Conservation (phyloP, 2,329 filamentous ascomycete species). For the Fusarium sp. region DNA sequence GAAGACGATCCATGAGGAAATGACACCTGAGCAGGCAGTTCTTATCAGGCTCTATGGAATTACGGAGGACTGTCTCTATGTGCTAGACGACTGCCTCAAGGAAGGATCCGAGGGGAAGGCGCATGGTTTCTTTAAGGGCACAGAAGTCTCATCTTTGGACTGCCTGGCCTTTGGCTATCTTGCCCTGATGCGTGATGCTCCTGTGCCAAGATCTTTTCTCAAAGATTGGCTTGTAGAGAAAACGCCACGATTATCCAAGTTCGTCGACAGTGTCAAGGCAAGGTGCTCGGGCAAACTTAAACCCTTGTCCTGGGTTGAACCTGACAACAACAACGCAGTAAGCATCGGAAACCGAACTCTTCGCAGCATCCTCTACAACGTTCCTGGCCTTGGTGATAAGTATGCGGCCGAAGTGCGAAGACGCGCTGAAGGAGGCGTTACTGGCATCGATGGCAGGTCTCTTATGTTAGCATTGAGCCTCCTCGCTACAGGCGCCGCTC, state of each 20-base stretch:
- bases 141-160: conserved; percentile 66
- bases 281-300: conserved; percentile 37
- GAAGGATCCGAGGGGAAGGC: conserved; percentile 37
- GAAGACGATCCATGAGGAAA: conserved; percentile 70
- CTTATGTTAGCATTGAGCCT: conserved; percentile 52
- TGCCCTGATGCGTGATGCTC: conserved; percentile 72
- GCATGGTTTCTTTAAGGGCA: conserved; percentile 52
- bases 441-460: conserved; percentile 52
- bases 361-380: conserved; percentile 54
- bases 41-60: conserved; percentile 83
- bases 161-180: conserved; percentile 87
- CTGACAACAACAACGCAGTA: conserved; percentile 41
- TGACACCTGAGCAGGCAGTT: conserved; percentile 78
- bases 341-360: conserved; percentile 51
- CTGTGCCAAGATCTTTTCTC: conserved; percentile 59
- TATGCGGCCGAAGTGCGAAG: conserved; percentile 56
- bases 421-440: conserved; percentile 52
- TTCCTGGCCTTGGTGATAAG: conserved; percentile 54
- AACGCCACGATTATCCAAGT: conserved; percentile 50
- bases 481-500: conserved; percentile 55
- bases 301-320: conserved; percentile 49
- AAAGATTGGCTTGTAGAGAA: conserved; percentile 58
- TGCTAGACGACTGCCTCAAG: conserved; percentile 71
- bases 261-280: conserved; percentile 51
- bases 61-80: conserved; percentile 77